Evolutionary conservation across 140 eudicot species (phyloP).

Genomic region (Anethum foeniculum): DNA sequence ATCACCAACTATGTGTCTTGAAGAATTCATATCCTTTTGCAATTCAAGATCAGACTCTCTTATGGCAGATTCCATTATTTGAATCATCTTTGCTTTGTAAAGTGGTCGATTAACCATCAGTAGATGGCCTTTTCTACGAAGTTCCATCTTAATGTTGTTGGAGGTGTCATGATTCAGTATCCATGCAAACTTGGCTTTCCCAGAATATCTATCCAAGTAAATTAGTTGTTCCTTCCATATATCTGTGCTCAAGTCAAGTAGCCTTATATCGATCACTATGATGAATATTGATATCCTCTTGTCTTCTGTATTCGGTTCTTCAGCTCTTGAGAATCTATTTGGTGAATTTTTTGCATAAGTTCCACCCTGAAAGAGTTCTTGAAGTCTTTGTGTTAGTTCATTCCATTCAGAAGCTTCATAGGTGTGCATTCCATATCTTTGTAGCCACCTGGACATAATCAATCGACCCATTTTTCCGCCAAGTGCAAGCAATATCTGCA

Average conservation of each 20-base stretch:
- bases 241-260: conserved; percentile 69
- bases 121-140: conserved; percentile 63
- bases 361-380: conserved; percentile 40
- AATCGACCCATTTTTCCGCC: conserved; percentile 63
- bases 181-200: conserved; percentile 78
- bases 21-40: conserved; percentile 22
- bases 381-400: conserved; percentile 57
- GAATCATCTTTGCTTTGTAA: conserved; percentile 75
- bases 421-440: conserved; percentile 38
- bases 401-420: conserved; percentile 88
- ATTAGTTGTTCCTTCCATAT: conserved; percentile 86
- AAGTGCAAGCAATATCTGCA: conserved; percentile 83
- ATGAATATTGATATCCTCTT: conserved; percentile 33
- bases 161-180: conserved; percentile 78
- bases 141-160: conserved; percentile 66
- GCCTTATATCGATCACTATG: conserved; percentile 65
- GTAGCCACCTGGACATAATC: conserved; percentile 56
- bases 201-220: conserved; percentile 42
- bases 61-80: conserved; percentile 65
- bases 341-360: conserved; percentile 23
- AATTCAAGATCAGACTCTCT: conserved; percentile 38
- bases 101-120: conserved; percentile 81
- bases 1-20: conserved; percentile 23
- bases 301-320: conserved; percentile 21
- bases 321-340: conserved; percentile 21